Conservation (phyloP, 306 rosid species). For the Cyamopsis tetragonoloba region DNA sequence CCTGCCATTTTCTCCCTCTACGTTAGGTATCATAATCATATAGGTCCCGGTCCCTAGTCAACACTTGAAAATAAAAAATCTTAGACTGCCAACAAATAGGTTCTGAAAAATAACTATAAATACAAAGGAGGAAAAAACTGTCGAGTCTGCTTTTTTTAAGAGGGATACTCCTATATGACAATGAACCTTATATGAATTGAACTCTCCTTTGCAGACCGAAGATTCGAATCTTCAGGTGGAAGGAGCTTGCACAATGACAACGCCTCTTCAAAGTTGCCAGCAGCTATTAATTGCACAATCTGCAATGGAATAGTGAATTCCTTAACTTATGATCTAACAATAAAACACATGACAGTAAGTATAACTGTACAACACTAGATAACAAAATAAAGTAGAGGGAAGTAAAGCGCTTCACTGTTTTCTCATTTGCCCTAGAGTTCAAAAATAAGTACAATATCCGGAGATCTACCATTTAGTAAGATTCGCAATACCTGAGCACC, state of each 20-base stretch:
- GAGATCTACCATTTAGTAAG: neutral
- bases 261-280: conserved; percentile 97
- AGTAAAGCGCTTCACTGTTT: neutral
- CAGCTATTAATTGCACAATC: conserved; percentile 97
- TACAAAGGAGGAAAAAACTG: conserved; percentile 5
- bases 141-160: conserved; percentile 6
- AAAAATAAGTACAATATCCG: neutral
- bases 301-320: conserved; percentile 35
- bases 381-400: conserved; percentile 7
- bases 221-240: conserved; percentile 95
- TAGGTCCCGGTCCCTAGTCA: conserved; percentile 11
- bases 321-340: conserved; percentile 12
- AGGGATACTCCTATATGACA: conserved; percentile 22
- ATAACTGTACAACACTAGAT: neutral
- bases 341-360: conserved; percentile 5
- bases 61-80: too few species aligned
- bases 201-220: conserved; percentile 91
- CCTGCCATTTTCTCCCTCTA: neutral
- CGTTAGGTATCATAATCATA: neutral
- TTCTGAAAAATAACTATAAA: neutral
- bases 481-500: conserved; percentile 82
- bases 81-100: neutral
- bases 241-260: conserved; percentile 97
- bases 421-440: conserved; percentile 21
- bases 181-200: conserved; percentile 87